Percentiles rank a stretch among this genome's conserved stretches.
phyloP scores from a whole-genome alignment of 2,329 filamentous ascomycete genomes.

The Aspergillus flavus region DNA sequence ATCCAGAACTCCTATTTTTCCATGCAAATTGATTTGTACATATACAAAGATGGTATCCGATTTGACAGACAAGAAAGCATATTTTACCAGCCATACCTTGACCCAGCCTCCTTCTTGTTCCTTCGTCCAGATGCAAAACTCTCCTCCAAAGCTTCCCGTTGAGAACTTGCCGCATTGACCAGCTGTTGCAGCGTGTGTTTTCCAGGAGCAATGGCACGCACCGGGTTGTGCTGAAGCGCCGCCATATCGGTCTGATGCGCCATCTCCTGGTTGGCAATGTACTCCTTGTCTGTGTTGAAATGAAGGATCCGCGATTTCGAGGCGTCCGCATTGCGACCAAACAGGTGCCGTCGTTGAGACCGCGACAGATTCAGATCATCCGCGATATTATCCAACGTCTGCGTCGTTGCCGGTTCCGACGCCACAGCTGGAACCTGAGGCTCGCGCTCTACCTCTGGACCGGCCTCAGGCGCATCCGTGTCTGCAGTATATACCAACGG shows the following conservation, averaged over 20 bases:
- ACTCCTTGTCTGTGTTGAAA: slow-evolving; percentile 89
- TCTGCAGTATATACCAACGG: slow-evolving; percentile 44
- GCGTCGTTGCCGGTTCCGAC: slow-evolving; percentile 24
- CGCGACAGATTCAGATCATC: slow-evolving; percentile 77
- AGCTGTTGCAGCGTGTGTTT: slow-evolving; percentile 90
- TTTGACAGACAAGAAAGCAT: slow-evolving; percentile 3
- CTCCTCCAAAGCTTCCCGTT: slow-evolving; percentile 87
- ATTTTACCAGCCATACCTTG: slow-evolving; percentile 76
- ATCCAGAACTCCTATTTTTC: not conserved
- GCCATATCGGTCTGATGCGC: slow-evolving; percentile 58
- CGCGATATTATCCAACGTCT: slow-evolving; percentile 71
- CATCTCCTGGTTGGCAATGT: slow-evolving; percentile 80
- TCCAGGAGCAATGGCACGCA: slow-evolving; percentile 78
- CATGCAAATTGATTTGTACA: slow-evolving; percentile 5
- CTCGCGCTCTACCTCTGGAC: slow-evolving; percentile 19
- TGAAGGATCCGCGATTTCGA: slow-evolving; percentile 71
- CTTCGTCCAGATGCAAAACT: slow-evolving; percentile 80
- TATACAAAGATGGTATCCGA: slow-evolving; percentile 18
- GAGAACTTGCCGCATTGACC: slow-evolving; percentile 77
- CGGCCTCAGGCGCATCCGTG: slow-evolving; percentile 22
- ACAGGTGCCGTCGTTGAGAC: slow-evolving; percentile 77
- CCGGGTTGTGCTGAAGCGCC: slow-evolving; percentile 71
- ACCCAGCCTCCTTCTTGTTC: slow-evolving; percentile 80
- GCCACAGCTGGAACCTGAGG: slow-evolving; percentile 13
- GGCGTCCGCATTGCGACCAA: slow-evolving; percentile 64